phyloP scores from a whole-genome alignment of 2,329 filamentous ascomycete genomes.

The Tolypocladium capitatum region DNA sequence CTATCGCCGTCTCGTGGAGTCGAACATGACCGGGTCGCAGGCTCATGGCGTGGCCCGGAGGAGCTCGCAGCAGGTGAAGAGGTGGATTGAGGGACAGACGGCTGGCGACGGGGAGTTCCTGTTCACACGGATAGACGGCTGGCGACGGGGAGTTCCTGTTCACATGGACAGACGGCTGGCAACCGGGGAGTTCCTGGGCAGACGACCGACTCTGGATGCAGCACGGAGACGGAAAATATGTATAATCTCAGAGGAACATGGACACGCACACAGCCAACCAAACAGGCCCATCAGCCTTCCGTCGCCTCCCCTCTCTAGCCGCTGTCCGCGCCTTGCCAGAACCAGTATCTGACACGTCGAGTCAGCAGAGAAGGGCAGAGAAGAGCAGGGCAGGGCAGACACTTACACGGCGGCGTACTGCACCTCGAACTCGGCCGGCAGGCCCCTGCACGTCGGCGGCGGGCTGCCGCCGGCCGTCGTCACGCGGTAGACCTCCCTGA shows the following conservation, averaged over 20 bases:
- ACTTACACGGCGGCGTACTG: slow-evolving; percentile 78
- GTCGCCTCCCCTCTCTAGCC: neutral
- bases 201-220: too few relatives aligned
- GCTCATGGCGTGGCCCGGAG: too few relatives aligned
- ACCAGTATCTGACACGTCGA: slow-evolving; percentile 22
- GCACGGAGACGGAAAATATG: neutral
- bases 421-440: slow-evolving; percentile 52
- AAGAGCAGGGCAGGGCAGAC: slow-evolving; percentile 7
- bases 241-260: neutral
- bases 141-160: too few relatives aligned
- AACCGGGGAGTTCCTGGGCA: too few relatives aligned
- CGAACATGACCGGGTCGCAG: too few relatives aligned
- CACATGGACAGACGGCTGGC: too few relatives aligned
- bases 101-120: too few relatives aligned
- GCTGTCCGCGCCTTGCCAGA: slow-evolving; percentile 12
- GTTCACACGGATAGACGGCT: too few relatives aligned
- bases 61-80: too few relatives aligned
- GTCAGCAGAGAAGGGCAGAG: too few relatives aligned
- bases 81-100: too few relatives aligned
- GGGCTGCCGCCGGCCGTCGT: slow-evolving; percentile 71
- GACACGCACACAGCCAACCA: neutral
- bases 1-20: too few relatives aligned
- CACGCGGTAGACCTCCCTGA: slow-evolving; percentile 70
- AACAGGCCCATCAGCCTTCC: neutral
- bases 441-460: slow-evolving; percentile 58